phyloP scores from a whole-genome alignment of 2,329 filamentous ascomycete genomes.

The Stagonosporopsis chrysanthemi region DNA sequence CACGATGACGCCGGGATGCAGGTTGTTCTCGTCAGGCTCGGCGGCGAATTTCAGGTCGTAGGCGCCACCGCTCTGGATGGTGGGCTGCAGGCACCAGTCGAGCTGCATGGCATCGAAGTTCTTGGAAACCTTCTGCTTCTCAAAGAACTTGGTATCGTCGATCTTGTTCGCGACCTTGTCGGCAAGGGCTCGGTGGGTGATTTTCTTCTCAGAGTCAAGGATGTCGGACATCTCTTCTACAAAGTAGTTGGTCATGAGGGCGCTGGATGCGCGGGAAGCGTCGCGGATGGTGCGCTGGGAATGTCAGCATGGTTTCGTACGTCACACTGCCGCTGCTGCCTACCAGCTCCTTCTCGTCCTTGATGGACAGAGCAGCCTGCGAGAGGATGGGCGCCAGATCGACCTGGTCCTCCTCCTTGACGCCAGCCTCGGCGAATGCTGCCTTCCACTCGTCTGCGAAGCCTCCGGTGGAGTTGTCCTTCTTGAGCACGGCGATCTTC shows the following conservation, averaged over 20 bases:
- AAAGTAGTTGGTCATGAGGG: slow-evolving; percentile 94
- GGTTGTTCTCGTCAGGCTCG: slow-evolving; percentile 77
- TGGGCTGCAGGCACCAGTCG: slow-evolving; percentile 91
- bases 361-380: slow-evolving; percentile 82
- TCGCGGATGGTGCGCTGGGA: slow-evolving; percentile 84
- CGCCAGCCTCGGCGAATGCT: slow-evolving; percentile 71
- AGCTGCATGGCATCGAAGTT: slow-evolving; percentile 89
- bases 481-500: slow-evolving; percentile 86
- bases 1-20: slow-evolving; percentile 93
- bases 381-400: slow-evolving; percentile 87
- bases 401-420: slow-evolving; percentile 86
- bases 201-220: slow-evolving; percentile 95
- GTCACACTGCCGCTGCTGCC: slow-evolving; percentile 18
- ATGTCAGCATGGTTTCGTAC: background rate
- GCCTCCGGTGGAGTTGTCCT: slow-evolving; percentile 83
- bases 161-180: slow-evolving; percentile 90
- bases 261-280: slow-evolving; percentile 91
- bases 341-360: slow-evolving; percentile 90
- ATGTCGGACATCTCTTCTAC: slow-evolving; percentile 98
- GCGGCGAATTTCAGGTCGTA: slow-evolving; percentile 86
- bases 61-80: slow-evolving; percentile 93
- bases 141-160: slow-evolving; percentile 93
- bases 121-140: slow-evolving; percentile 79
- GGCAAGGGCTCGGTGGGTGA: slow-evolving; percentile 86
- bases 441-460: slow-evolving; percentile 98